phyloP scores from a whole-genome alignment of 768 basidiomycete genomes.

The Neoboletus brunneissimus region DNA sequence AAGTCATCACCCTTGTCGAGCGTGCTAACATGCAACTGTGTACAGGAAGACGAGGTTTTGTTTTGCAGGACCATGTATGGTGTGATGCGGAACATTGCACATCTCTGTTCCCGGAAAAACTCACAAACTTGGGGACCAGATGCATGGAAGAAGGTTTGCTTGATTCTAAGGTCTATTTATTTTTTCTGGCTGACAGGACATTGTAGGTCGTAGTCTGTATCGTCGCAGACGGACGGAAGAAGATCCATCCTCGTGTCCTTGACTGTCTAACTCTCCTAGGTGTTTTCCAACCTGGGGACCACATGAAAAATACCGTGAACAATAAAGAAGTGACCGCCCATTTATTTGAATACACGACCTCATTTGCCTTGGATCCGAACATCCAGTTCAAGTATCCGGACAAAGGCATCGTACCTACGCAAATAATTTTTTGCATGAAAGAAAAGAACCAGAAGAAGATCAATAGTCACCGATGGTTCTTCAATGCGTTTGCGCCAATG shows the following conservation, averaged over 20 bases:
- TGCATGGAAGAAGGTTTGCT: slow-evolving; percentile 86
- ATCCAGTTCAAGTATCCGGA: slow-evolving; percentile 86
- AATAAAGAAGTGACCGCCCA: slow-evolving; percentile 70
- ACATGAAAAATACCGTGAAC: slow-evolving; percentile 64
- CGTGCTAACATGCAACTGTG: slow-evolving; percentile 8
- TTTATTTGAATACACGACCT: slow-evolving; percentile 85
- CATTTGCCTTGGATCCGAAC: slow-evolving; percentile 75
- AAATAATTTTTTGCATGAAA: slow-evolving; percentile 88
- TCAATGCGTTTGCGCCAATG: slow-evolving; percentile 86
- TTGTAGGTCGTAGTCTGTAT: slow-evolving; percentile 85
- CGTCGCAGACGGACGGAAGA: slow-evolving; percentile 83
- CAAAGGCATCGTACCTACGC: slow-evolving; percentile 92
- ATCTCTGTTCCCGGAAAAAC: slow-evolving; percentile 80
- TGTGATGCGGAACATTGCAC: slow-evolving; percentile 85
- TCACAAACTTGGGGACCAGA: slow-evolving; percentile 95
- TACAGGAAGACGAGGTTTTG: slow-evolving; percentile 81
- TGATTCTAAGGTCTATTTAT: background rate
- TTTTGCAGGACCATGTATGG: slow-evolving; percentile 94
- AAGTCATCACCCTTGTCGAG: background rate
- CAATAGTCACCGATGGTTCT: slow-evolving; percentile 96
- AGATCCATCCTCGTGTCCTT: slow-evolving; percentile 78
- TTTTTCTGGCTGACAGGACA: background rate
- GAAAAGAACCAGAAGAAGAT: slow-evolving; percentile 97
- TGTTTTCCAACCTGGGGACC: slow-evolving; percentile 76
- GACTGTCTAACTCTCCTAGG: slow-evolving; percentile 91